Base-by-base conservation (phyloP, 2,329 filamentous ascomycete species). In the Byssothecium circinans region DNA sequence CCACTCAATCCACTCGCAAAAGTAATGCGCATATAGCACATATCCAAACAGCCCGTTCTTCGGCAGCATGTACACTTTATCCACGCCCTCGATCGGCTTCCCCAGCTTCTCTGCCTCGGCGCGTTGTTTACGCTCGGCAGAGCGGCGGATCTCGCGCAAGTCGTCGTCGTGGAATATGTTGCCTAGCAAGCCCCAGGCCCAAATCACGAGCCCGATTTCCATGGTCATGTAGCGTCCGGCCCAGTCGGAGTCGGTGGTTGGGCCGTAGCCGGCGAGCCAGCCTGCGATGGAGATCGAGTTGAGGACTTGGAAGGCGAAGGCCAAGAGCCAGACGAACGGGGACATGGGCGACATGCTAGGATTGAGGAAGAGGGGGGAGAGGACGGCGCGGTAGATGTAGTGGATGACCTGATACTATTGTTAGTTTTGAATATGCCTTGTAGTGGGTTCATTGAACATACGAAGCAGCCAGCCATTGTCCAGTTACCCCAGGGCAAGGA, bases 1-100 rank as follows among this genome's bases (percentile, higher is more conserved):
- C 94, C 94, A 99, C 78, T 99, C 94, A 43, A 96, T 69, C 94
- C 94, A 99, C 75, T 99, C 94, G 66, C 86, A 88, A n/a, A 95
- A 78, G 70, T 96, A 99, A 70, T 99, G 94, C 57, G 94, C 91
- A 70, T 87, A 96, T 49, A 97, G 79, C 65, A 96, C 82, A 62
- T 85, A 86, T 56, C 81, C 78, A 73, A 97, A 99, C 41, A 96
- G 73, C 0, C 91, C 91, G 41, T 86, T 86, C 64, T 89, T 78
- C 0, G 94, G 94, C 43, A 99, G 82, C 74, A 88, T 84, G 69
- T 97, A 97, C 52, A 95, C 82, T 74, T 94, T 95, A 37, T 88
- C 81, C 52, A 88, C 84, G 14, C 77, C 77, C 49, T 78, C 69
- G 25, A 69, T 56, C 20, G 75, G 56, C 57, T 75, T 77, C 14